Percentiles rank a stretch among this genome's conserved stretches.
Evolutionary conservation across 352 stramenopile genomes (phyloP).

Genomic region (Sclerospora graminicola): DNA sequence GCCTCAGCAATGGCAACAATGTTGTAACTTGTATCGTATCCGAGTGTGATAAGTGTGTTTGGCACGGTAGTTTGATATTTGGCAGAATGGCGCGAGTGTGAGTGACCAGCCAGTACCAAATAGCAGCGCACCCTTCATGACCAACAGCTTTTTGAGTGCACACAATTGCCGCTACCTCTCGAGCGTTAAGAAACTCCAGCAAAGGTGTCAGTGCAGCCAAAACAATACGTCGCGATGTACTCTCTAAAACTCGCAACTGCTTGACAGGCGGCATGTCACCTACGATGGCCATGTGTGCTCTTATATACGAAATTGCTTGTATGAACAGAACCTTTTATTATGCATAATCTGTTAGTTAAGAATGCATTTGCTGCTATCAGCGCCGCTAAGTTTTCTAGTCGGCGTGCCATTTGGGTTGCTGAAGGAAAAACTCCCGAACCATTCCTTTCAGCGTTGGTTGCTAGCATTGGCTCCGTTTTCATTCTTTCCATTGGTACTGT

Average conservation of each 20-base stretch:
- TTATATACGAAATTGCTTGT: too few relatives aligned
- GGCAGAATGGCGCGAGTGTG: slow-evolving; percentile 18
- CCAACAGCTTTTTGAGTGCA: slow-evolving; percentile 18
- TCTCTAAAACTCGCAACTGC: too few relatives aligned
- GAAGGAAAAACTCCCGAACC: slow-evolving; percentile 36
- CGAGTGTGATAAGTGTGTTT: slow-evolving; percentile 9
- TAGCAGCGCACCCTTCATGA: slow-evolving; percentile 14
- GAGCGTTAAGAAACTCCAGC: slow-evolving; percentile 44
- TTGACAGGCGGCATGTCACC: too few relatives aligned
- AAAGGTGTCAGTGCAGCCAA: slow-evolving; percentile 32
- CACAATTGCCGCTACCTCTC: slow-evolving; percentile 23
- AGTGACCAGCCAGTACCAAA: slow-evolving; percentile 37
- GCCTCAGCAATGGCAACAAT: slow-evolving; percentile 34
- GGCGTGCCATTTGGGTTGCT: slow-evolving; percentile 37
- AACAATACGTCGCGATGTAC: not conserved
- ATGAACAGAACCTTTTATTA: too few relatives aligned
- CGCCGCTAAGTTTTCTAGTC: slow-evolving; percentile 28
- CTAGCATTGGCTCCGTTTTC: slow-evolving; percentile 29
- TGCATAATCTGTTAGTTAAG: too few relatives aligned
- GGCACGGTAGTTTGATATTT: slow-evolving; percentile 15
- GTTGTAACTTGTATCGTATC: slow-evolving; percentile 23
- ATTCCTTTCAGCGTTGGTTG: slow-evolving; percentile 34
- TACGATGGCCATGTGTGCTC: too few relatives aligned
- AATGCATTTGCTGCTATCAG: slow-evolving; percentile 25
- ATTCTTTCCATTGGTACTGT: not conserved